These are phyloP conservation scores for Delphinella strobiligena DNA, from an alignment of 2,329 filamentous ascomycete species.

Conservation along the genomic window DNA sequence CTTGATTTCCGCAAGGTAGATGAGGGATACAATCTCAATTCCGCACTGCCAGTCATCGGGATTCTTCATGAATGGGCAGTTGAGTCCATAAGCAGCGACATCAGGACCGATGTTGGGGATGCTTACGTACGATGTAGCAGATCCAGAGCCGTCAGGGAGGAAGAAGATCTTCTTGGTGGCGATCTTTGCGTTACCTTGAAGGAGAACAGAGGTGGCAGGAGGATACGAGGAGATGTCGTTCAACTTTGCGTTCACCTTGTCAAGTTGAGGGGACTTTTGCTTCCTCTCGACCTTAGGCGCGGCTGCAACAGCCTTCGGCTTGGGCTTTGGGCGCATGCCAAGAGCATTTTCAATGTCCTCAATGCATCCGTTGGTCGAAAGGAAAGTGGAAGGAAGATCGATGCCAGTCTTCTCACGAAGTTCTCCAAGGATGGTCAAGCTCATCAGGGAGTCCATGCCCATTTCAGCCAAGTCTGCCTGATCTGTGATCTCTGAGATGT, in stretches of 20 bases:
- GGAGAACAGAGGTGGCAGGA: conserved; percentile 42
- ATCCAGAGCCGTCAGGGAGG: conserved; percentile 41
- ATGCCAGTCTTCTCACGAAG: conserved; percentile 39
- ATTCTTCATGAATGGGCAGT: conserved; percentile 60
- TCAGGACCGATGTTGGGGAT: conserved; percentile 43
- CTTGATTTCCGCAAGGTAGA: conserved; percentile 59
- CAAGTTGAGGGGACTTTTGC: conserved; percentile 25
- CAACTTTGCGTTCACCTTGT: conserved; percentile 38
- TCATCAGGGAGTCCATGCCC: conserved; percentile 43
- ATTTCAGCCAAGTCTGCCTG: conserved; percentile 49
- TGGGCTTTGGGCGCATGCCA: conserved; percentile 38
- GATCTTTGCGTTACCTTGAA: conserved; percentile 44
- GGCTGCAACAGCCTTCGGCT: conserved; percentile 19
- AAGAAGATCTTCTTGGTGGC: conserved; percentile 45
- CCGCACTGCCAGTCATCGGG: conserved; percentile 54
- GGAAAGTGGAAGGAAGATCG: conserved; percentile 41
- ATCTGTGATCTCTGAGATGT: conserved; percentile 42
- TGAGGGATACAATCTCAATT: conserved; percentile 51
- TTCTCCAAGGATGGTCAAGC: conserved; percentile 37
- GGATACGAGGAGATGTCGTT: conserved; percentile 32
- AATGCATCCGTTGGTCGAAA: conserved; percentile 49
- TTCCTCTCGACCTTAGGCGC: conserved; percentile 18
- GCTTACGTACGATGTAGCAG: conserved; percentile 56
- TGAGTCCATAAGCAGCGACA: conserved; percentile 43
- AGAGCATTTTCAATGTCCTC: conserved; percentile 54